Evolutionary conservation across 2,329 filamentous ascomycete species (phyloP).

Genomic region (Colletotrichum sp.): DNA sequence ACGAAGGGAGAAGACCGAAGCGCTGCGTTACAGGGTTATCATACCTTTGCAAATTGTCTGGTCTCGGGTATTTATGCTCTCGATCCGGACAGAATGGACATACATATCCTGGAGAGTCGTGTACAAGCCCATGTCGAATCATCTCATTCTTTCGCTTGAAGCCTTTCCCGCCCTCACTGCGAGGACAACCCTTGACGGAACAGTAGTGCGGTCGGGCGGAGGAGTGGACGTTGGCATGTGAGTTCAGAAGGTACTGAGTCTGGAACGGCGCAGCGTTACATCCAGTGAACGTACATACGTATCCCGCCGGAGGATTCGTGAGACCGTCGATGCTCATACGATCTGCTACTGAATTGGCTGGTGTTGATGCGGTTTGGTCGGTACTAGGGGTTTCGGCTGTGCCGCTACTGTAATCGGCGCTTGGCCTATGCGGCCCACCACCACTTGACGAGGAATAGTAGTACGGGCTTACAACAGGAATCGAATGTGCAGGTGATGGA

Average conservation of each 20-base stretch:
- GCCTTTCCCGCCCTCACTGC: constrained; percentile 68
- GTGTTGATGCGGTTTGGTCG: constrained; percentile 48
- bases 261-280: constrained; percentile 79
- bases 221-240: constrained; percentile 77
- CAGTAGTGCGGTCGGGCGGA: constrained; percentile 71
- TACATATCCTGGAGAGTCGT: constrained; percentile 92
- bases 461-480: constrained; percentile 44
- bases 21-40: constrained; percentile 27
- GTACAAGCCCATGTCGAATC: constrained; percentile 83
- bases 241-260: constrained; percentile 79
- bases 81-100: constrained; percentile 95
- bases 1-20: background rate
- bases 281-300: constrained; percentile 63
- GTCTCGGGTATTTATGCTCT: constrained; percentile 92
- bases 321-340: constrained; percentile 65
- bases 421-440: constrained; percentile 37
- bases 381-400: constrained; percentile 52
- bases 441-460: constrained; percentile 35
- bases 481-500: constrained; percentile 49
- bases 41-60: constrained; percentile 94
- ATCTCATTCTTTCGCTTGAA: constrained; percentile 78
- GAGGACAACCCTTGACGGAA: constrained; percentile 64
- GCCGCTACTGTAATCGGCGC: constrained; percentile 48
- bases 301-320: constrained; percentile 58
- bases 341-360: constrained; percentile 50